These are phyloP conservation scores for Ilex asprella DNA, from an alignment of 257 asterid genomes.

Conservation along the genomic window DNA sequence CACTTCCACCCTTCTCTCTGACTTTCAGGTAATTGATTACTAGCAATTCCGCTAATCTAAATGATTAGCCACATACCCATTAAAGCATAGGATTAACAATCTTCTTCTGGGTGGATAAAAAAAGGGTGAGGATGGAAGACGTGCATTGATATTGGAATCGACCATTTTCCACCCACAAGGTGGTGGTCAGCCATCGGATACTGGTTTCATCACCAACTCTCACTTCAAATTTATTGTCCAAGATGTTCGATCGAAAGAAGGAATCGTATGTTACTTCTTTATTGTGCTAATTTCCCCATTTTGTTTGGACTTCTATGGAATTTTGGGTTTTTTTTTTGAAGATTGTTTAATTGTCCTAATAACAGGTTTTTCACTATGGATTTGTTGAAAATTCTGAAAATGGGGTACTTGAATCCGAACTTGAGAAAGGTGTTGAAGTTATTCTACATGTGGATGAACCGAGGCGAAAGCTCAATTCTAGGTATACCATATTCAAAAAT, in stretches of 20 bases:
- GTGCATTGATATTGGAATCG: conserved; percentile 51
- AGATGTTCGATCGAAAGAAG: conserved; percentile 73
- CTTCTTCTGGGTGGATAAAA: too few relatives aligned
- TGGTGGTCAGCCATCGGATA: conserved; percentile 88
- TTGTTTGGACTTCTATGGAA: background rate
- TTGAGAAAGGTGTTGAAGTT: conserved; percentile 44
- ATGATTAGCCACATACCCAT: too few relatives aligned
- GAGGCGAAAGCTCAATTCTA: conserved; percentile 54
- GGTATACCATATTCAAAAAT: conserved; percentile 26
- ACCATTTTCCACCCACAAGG: conserved; percentile 87
- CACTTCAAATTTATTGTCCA: conserved; percentile 50
- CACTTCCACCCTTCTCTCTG: conserved; percentile 36
- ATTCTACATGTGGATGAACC: conserved; percentile 52
- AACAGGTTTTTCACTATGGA: conserved; percentile 66
- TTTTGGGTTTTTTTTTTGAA: background rate
- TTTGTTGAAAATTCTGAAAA: conserved; percentile 33
- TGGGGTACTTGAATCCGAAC: conserved; percentile 14
- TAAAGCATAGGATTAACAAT: too few relatives aligned
- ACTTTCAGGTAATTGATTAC: conserved; percentile 35
- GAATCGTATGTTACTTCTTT: conserved; percentile 33
- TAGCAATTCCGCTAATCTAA: too few relatives aligned
- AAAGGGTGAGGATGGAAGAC: conserved; percentile 55
- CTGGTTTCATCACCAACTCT: conserved; percentile 48
- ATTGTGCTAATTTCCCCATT: background rate
- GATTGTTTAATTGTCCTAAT: background rate